A percentile compares a stretch with the other conserved stretches of the same genome.
Evolutionary conservation across 2,329 filamentous ascomycete genomes (phyloP).

Genomic region (Lasiodiplodia hormozganensis): DNA sequence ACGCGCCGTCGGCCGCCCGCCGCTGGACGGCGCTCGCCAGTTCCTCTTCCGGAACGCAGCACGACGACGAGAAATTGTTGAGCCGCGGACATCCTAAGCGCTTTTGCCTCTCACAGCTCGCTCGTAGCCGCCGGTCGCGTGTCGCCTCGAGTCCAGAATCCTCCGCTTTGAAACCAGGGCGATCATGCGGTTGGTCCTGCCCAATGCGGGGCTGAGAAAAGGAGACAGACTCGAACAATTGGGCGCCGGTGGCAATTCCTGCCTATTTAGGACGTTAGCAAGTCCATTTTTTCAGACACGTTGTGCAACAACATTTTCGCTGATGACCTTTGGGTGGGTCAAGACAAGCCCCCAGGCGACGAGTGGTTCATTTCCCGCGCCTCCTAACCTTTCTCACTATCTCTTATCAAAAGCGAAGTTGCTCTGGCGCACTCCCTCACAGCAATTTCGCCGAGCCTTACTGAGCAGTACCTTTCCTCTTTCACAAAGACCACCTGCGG

Average conservation of each 20-base stretch:
- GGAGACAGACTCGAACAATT: not conserved
- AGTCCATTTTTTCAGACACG: not conserved
- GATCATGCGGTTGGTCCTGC: not conserved
- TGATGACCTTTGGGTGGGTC: not conserved
- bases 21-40: not conserved
- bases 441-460: not conserved
- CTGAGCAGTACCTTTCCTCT: not conserved
- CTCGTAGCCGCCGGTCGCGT: not conserved
- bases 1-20: not conserved
- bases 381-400: not conserved
- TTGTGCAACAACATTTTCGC: not conserved
- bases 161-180: not conserved
- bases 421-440: not conserved
- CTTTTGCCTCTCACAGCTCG: not conserved
- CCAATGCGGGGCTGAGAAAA: not conserved
- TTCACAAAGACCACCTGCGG: not conserved
- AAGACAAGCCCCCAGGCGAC: not conserved
- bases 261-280: conserved; percentile 5
- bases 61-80: conserved; percentile 9
- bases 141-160: not conserved
- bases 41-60: not conserved
- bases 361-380: not conserved
- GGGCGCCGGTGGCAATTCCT: not conserved
- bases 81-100: not conserved
- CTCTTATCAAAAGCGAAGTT: not conserved